Evolutionary conservation across 208 protist genomes (phyloP), one percentile per base, ranked within the genome.

Genomic region (Crithidia sp.): DNA sequence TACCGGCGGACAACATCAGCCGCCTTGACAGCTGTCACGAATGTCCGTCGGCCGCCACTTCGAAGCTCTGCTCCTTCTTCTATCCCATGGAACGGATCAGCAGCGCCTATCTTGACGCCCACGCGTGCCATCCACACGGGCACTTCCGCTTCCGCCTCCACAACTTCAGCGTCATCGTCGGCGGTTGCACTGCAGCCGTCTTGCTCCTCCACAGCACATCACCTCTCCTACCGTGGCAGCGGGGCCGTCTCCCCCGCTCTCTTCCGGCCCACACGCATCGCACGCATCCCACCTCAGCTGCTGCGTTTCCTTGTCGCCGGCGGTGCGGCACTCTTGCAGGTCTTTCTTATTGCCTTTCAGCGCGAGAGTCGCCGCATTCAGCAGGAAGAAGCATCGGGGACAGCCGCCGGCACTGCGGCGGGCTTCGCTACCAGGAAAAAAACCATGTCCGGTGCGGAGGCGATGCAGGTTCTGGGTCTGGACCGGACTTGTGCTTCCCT

Each of bases 391-490:
- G 59, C 67, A 7, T 36, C 47, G 4, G 58, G 39, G 53, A 28
- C 39, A 47, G 60, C 28, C 10, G n/a, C 74, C 16, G 67, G 28
- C 1, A 28, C n/a, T 28, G 28, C 28, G 28, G 1, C 28, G 28
- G 28, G 28, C 28, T 28, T 28, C 28, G 28, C 28, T 28, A 28
- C 28, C 28, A 28, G 28, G 28, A 28, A 28, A 28, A 28, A 28
- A 28, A 28, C 28, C 37, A 94, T 96, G 87, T 80, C 85, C 9
- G 61, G 81, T 5, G 52, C 67, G 17, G 89, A 96, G 77, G 89
- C 91, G 43, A 61, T 93, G 41, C 83, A 90, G 68, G 58, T 96
- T 57, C 80, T 96, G 7, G 91, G 91, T 2, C 49, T 96, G 9
- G 85, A 93, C 47, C 47, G 74, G 41, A 77, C 44, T 41, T 71